Conservation (phyloP, 805 yeast species). For the Brettanomyces custersianus region DNA sequence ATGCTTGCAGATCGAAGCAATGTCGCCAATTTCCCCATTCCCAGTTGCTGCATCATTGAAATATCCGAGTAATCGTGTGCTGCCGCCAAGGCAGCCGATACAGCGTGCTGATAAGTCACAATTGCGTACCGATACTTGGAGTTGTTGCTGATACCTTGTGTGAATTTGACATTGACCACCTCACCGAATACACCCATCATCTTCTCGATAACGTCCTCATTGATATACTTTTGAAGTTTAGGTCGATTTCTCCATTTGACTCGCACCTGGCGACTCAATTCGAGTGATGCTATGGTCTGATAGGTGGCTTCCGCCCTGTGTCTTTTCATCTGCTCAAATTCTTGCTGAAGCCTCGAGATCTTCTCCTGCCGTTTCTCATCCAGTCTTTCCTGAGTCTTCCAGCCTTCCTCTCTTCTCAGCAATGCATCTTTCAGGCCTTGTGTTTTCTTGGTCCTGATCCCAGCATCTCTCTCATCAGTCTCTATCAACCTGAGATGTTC, state of each 20-base stretch:
- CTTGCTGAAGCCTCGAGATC: constrained; percentile 11
- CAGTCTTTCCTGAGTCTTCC: constrained; percentile 10
- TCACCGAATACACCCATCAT: constrained; percentile 41
- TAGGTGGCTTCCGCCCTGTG: constrained; percentile 1
- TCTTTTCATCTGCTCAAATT: constrained; percentile 11
- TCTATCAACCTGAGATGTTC: constrained; percentile 5
- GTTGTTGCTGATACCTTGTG: constrained; percentile 4
- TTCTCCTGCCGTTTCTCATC: constrained; percentile 8
- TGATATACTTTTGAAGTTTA: constrained; percentile 24
- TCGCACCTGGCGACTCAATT: background rate
- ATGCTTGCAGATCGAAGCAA: constrained; percentile 26
- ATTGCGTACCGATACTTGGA: constrained; percentile 31
- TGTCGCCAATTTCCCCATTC: constrained; percentile 37
- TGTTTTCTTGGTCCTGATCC: constrained; percentile 7
- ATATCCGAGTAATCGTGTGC: constrained; percentile 33
- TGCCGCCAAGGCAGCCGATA: constrained; percentile 27
- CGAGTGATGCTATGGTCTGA: background rate
- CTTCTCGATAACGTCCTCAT: constrained; percentile 24
- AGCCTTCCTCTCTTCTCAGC: constrained; percentile 21
- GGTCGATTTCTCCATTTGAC: constrained; percentile 39
- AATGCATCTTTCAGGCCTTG: constrained; percentile 20
- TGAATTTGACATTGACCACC: constrained; percentile 14
- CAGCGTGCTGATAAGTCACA: constrained; percentile 23
- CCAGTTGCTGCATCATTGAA: constrained; percentile 36
- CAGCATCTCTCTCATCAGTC: background rate